Evolutionary conservation across 2,329 filamentous ascomycete genomes (phyloP).

Genomic region (Venturia asperata): DNA sequence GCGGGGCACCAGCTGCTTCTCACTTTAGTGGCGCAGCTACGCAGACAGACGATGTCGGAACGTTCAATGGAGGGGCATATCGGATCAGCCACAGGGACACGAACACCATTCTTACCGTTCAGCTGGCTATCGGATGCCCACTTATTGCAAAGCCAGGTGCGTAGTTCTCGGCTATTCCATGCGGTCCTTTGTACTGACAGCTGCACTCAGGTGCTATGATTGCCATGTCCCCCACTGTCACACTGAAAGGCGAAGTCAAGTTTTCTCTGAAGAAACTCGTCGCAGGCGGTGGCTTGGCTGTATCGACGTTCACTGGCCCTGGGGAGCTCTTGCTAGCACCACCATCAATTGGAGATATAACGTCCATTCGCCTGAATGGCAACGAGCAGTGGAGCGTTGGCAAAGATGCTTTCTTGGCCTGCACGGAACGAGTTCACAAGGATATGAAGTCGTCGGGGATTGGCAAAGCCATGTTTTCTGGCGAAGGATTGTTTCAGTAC

Average conservation of each 20-base stretch:
- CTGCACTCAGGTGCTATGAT: slow-evolving; percentile 67
- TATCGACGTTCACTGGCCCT: slow-evolving; percentile 77
- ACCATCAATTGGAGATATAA: slow-evolving; percentile 73
- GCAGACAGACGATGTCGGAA: slow-evolving; percentile 78
- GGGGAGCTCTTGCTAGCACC: slow-evolving; percentile 86
- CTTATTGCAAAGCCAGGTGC: slow-evolving; percentile 69
- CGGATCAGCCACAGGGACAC: slow-evolving; percentile 86
- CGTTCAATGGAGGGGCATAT: slow-evolving; percentile 93
- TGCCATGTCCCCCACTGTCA: slow-evolving; percentile 84
- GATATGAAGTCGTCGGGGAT: slow-evolving; percentile 82
- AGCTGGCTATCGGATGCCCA: slow-evolving; percentile 83
- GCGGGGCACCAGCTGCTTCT: slow-evolving; percentile 38
- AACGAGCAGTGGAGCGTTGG: slow-evolving; percentile 76
- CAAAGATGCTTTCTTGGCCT: slow-evolving; percentile 77
- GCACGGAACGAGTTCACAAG: slow-evolving; percentile 78
- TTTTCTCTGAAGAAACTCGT: slow-evolving; percentile 92
- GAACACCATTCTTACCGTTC: slow-evolving; percentile 83
- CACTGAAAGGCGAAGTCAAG: slow-evolving; percentile 72
- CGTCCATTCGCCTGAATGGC: slow-evolving; percentile 66
- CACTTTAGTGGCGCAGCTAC: slow-evolving; percentile 60
- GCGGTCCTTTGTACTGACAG: slow-evolving; percentile 12
- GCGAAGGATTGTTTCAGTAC: slow-evolving; percentile 87
- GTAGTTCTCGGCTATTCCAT: slow-evolving; percentile 3
- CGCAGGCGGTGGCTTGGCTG: slow-evolving; percentile 68
- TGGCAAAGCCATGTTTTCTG: slow-evolving; percentile 86